Evolutionary conservation across 331 rosid genomes (phyloP), one percentile per base, ranked within the genome.

Genomic region (Telfairia occidentalis): DNA sequence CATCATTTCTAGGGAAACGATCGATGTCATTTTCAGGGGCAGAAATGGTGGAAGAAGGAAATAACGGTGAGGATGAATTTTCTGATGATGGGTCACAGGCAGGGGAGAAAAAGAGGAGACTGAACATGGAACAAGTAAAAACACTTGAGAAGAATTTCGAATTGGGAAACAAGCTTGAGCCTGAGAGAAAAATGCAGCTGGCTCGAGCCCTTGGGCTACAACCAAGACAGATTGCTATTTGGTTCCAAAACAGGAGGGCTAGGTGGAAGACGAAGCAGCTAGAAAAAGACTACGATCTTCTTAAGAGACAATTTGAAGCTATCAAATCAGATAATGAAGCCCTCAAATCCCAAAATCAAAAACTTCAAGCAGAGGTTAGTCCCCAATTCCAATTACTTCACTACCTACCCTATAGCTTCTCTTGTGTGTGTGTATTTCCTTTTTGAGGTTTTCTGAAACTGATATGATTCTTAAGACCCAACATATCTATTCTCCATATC

Each of bases 231-330:
- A 88, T 95, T 78, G 97, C 99, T 16, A 95, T 95, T 64, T 95
- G 99, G 99, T 95, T 95, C 72, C 99, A 95, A 63, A 95, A 95
- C 81, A 87, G 99, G 21, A 92, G 99, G 75, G 99, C 99, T 0
- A 86, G 99, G 75, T 95, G 99, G 99, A 95, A 95, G 85, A 95
- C 97, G 2, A 95, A 95, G 84, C 99, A 95, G 76, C 78, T 95
- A 60, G 99, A 95, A 85, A 95, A 92, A 85, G 99, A 95, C 77
- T 92, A 95, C 66, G 97, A 95, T 81, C 69, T 89, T 28, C 99
- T 95, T 19, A 95, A 89, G 72, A 83, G 90, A 69, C 97, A 95
- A 79, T 95, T 84, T 74, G 99, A 95, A 34, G 88, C 96, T 61
- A 75, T 92, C 48, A 95, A 92, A 78, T 84, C 90, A 10, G 97